Evolutionary conservation across 345 rosid genomes (phyloP).

Genomic region (Pistacia integerrima): DNA sequence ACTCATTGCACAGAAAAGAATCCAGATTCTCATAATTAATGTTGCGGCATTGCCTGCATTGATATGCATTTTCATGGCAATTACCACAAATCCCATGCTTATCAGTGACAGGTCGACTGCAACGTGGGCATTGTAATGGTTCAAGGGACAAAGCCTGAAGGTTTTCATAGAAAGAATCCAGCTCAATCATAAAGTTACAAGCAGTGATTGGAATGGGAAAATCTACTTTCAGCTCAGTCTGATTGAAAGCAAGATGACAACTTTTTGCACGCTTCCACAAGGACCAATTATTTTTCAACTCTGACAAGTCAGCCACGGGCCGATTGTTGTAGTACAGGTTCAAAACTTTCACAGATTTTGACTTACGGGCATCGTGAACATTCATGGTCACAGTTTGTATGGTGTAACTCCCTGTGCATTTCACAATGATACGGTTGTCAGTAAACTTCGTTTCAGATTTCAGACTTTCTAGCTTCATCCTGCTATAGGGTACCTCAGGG

Average conservation of each 20-base stretch:
- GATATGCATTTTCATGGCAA: conserved; percentile 99
- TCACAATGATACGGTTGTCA: conserved; percentile 95
- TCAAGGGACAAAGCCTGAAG: conserved; percentile 98
- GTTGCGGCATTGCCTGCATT: conserved; percentile 99
- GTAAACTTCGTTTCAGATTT: conserved; percentile 98
- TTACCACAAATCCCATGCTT: conserved; percentile 96
- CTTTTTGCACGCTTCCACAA: conserved; percentile 99
- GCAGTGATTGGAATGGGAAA: conserved; percentile 98
- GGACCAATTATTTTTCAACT: conserved; percentile 96
- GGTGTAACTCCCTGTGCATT: conserved; percentile 98
- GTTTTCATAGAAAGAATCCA: conserved; percentile 99
- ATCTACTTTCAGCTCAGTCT: conserved; percentile 95
- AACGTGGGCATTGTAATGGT: conserved; percentile 98
- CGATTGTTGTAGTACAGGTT: conserved; percentile 96
- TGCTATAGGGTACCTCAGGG: conserved; percentile 96
- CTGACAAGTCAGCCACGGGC: conserved; percentile 93
- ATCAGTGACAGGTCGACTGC: conserved; percentile 95
- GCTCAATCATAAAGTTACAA: conserved; percentile 98
- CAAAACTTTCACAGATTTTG: conserved; percentile 95
- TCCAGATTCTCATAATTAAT: conserved; percentile 95
- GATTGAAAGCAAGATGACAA: conserved; percentile 96
- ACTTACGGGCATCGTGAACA: conserved; percentile 98
- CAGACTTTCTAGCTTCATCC: conserved; percentile 96
- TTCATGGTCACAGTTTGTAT: conserved; percentile 97
- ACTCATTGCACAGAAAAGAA: conserved; percentile 97